Evolutionary conservation across 176 grass and related monocot genomes (phyloP), one percentile per base, ranked within the genome.

Genomic region (Lolium multiflorum): DNA sequence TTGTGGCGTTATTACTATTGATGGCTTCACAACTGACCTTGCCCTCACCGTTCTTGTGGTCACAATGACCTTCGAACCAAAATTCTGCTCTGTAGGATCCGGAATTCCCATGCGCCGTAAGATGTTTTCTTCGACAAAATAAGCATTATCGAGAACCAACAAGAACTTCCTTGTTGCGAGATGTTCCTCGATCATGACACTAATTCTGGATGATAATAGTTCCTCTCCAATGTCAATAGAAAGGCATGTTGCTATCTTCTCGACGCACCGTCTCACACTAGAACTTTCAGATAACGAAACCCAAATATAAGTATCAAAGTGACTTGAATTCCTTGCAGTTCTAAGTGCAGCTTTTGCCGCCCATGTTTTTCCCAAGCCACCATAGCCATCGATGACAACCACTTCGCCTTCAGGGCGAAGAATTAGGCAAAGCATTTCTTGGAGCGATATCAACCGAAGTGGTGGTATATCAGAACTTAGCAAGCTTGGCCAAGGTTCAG

Each of bases 71-170:
- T 89, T 89, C 54, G 87, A 89, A 14, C 82, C 76, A 1, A 64
- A 11, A 22, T 1, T 25, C 28, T 80, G 76, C 3, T 66, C 55
- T 24, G 4, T 4, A 57, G 67, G 87, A 66, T 44, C 1, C 25
- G 82, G 84, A 74, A 87, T 7, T 11, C 89, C 84, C 80, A 87
- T 4, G 7, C 9, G 2, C 2, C 60, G 9, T 63, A 90, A 65
- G 44, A 90, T 25, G 16, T 22, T 43, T 38, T 87, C 84, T 60
- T 87, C 56, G 0, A 79, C 65, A 41, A 90, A 90, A 86, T 82
- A 90, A 90, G 57, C 65, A 67, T 90, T 87, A 20, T 89, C 88
- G 5, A 89, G 37, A 73, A 89, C 88, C 49, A 89, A 3, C 5
- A 89, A 14, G 59, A 89, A 89, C 66, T 49, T 90, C 0, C 31